Evolutionary conservation across 371 early-diverging fungal species (phyloP).

Genomic region (Modicella reniformis): DNA sequence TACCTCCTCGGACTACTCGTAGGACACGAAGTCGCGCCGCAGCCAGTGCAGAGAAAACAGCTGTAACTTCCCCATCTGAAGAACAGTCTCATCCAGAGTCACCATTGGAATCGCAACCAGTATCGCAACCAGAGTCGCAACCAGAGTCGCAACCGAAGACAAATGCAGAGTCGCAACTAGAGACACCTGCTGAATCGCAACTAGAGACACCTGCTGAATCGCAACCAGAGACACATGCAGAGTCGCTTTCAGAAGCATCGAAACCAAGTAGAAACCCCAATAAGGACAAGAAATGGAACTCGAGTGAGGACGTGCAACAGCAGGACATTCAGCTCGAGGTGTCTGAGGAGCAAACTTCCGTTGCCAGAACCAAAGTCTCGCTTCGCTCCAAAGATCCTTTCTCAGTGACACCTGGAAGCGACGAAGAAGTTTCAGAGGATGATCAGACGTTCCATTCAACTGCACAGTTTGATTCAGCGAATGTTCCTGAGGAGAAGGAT

Average conservation of each 20-base stretch:
- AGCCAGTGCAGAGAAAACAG: background rate
- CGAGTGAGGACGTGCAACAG: background rate
- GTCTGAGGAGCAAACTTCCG: slow-evolving; percentile 9
- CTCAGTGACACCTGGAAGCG: background rate
- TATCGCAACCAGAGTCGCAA: background rate
- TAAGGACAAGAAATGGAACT: no score
- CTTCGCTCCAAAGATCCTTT: slow-evolving; percentile 3
- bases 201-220: no score
- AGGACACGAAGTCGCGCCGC: background rate
- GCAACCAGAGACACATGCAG: no score
- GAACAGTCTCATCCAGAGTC: background rate
- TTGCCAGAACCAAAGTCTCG: background rate
- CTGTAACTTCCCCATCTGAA: background rate
- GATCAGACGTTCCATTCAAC: slow-evolving; percentile 42
- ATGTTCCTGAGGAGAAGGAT: slow-evolving; percentile 5
- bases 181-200: no score
- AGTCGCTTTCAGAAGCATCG: background rate
- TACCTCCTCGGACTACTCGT: background rate
- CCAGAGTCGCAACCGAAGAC: background rate
- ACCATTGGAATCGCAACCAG: background rate
- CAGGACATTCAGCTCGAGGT: slow-evolving; percentile 8
- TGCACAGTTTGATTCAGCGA: slow-evolving; percentile 16
- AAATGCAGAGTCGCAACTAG: background rate
- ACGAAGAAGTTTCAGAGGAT: slow-evolving; percentile 20
- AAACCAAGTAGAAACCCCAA: background rate